Percentiles rank a stretch among this genome's conserved stretches.
Conservation (phyloP, 1,139 yeast species). For the Debaryomycetaceae sp. region DNA sequence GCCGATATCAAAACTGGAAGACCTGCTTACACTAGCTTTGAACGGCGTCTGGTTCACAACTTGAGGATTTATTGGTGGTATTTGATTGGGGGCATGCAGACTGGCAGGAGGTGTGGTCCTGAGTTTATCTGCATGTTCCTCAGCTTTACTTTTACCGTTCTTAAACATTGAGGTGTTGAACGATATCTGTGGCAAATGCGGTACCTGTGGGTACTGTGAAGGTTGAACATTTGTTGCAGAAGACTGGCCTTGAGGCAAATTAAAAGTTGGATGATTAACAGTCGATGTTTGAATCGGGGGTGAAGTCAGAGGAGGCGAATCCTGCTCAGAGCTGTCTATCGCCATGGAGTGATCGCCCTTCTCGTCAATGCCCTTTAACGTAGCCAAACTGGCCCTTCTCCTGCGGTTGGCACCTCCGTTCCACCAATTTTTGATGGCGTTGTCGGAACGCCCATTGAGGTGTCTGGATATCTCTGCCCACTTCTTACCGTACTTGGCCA, state of each 20-base stretch:
- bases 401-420: slow-evolving; percentile 87
- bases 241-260: not conserved
- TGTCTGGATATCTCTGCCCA: slow-evolving; percentile 96
- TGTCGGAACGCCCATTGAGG: slow-evolving; percentile 81
- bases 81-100: not conserved
- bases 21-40: slow-evolving; percentile 12
- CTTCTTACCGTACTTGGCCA: slow-evolving; percentile 75
- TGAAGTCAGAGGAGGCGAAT: not conserved
- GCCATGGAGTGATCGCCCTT: not conserved
- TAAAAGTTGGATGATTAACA: not conserved
- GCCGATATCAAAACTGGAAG: slow-evolving; percentile 34
- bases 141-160: slow-evolving; percentile 3
- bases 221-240: slow-evolving; percentile 3
- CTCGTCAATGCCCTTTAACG: slow-evolving; percentile 1
- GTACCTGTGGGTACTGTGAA: slow-evolving; percentile 9
- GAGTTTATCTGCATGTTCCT: not conserved
- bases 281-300: not conserved
- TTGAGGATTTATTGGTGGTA: not conserved
- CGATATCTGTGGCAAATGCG: slow-evolving; percentile 20
- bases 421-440: slow-evolving; percentile 96
- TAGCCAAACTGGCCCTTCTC: slow-evolving; percentile 43
- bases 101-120: slow-evolving; percentile 5
- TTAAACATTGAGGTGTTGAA: slow-evolving; percentile 43
- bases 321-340: not conserved
- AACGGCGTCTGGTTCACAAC: slow-evolving; percentile 1